These are phyloP conservation scores for Colletotrichum orbiculare DNA, from an alignment of 2,329 filamentous ascomycete species.

Conservation along the genomic window DNA sequence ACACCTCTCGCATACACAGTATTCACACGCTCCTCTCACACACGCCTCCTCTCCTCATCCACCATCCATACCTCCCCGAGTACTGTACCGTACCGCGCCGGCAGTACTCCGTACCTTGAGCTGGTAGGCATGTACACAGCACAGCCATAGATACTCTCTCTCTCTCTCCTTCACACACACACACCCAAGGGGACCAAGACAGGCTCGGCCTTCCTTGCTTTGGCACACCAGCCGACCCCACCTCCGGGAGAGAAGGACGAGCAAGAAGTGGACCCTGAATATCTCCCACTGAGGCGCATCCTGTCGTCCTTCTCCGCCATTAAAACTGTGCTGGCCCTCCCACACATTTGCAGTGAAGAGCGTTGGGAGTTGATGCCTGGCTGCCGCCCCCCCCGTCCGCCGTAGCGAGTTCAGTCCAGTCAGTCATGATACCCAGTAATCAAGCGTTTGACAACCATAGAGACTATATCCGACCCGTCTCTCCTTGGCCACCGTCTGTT, in stretches of 20 bases:
- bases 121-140: neutral
- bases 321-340: conserved; percentile 34
- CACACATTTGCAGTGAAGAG: conserved; percentile 14
- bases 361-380: conserved; percentile 17
- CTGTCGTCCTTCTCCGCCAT: conserved; percentile 31
- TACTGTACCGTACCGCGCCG: too few relatives aligned
- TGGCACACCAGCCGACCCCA: conserved; percentile 29
- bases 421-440: conserved; percentile 30
- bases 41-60: neutral
- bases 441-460: conserved; percentile 23
- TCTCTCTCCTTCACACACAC: neutral
- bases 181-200: conserved; percentile 28
- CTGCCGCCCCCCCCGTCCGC: conserved; percentile 1
- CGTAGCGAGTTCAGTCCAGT: conserved; percentile 19
- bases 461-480: conserved; percentile 18
- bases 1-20: neutral
- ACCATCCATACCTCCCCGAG: neutral
- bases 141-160: conserved; percentile 9
- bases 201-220: conserved; percentile 26
- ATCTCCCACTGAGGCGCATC: conserved; percentile 24
- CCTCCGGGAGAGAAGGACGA: conserved; percentile 21
- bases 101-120: too few relatives aligned
- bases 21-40: neutral
- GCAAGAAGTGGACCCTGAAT: conserved; percentile 36
- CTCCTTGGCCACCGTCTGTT: conserved; percentile 18